Evolutionary conservation across 805 yeast genomes (phyloP), one percentile per base, ranked within the genome.

Genomic region (Zygosaccharomyces bisporus): DNA sequence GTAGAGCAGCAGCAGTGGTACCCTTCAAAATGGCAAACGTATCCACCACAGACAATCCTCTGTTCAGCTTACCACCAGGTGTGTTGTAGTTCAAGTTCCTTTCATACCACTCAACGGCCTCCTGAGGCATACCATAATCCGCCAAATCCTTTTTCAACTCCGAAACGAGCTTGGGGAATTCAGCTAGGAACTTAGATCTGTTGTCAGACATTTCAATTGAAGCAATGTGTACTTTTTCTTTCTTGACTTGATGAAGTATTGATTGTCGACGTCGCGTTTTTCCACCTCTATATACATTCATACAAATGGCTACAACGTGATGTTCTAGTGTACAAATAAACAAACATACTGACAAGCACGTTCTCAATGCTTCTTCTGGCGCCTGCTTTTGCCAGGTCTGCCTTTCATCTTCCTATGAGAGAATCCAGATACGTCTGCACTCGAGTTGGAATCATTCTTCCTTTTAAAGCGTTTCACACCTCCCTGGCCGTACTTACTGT

Each of bases 21-120:
- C 81, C 80, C 57, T 84, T 86, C 62, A 93, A 73, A 45, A 91
- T 76, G 45, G 81, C 80, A 71, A 86, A 93, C 1, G 98, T 87
- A 66, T 91, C 98, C 50, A 93, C 82, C 14, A 93, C 98, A 30
- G 97, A 87, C 46, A 93, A 71, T 24, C 99, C 99, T 65, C 99
- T 80, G 77, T 93, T 93, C 63, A 89, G 76, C 68, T 93, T 93
- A 40, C 99, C 99, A 49, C 97, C 96, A 46, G 96, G 91, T 4
- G 95, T 81, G 72, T 93, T 93, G 73, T 91, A 86, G 57, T 81
- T 70, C 63, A 91, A 71, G 53, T 73, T 80, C 40, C 75, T 75
- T 54, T 74, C 77, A 68, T 79, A 87, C 98, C 99, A 93, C 20
- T 76, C 78, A 45, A 85, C 76, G 30, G 96, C 97, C 50, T 86